Conservation (phyloP, 805 yeast species). For the Lachancea cidri region DNA sequence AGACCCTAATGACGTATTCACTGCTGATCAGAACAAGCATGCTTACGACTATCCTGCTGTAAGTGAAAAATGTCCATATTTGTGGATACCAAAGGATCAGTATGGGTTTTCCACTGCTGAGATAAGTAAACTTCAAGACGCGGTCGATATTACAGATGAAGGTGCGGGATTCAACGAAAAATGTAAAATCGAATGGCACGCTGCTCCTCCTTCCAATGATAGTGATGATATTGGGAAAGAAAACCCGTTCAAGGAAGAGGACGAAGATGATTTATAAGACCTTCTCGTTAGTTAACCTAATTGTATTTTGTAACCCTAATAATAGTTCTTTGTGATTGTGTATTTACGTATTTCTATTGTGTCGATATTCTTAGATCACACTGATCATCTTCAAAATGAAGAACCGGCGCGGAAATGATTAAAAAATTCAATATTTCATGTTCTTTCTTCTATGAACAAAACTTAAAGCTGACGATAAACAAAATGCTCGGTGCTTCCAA, state of each 20-base stretch:
- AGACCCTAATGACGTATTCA: constrained; percentile 38
- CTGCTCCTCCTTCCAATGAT: constrained; percentile 44
- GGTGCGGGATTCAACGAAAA: constrained; percentile 54
- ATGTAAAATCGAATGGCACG: constrained; percentile 44
- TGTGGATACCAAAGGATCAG: constrained; percentile 92
- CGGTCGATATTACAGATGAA: constrained; percentile 61
- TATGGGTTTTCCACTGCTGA: constrained; percentile 69
- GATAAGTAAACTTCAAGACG: constrained; percentile 48
- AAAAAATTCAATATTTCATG: too few relatives aligned
- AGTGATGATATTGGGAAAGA: constrained; percentile 3
- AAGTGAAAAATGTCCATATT: constrained; percentile 58
- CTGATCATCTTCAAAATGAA: too few relatives aligned
- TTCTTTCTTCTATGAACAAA: too few relatives aligned
- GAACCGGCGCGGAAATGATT: too few relatives aligned
- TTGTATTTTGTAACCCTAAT: too few relatives aligned
- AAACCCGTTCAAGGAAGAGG: constrained; percentile 11
- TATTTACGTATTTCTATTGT: neutral
- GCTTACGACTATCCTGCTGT: constrained; percentile 80
- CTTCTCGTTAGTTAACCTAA: too few relatives aligned
- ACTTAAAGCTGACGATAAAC: too few relatives aligned
- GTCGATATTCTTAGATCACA: too few relatives aligned
- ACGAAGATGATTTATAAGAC: constrained; percentile 4
- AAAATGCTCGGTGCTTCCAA: constrained; percentile 2
- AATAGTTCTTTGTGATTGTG: neutral
- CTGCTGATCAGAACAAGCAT: constrained; percentile 38